Evolutionary conservation across 2,329 filamentous ascomycete genomes (phyloP).

Genomic region (Paracamarosporium sp.): DNA sequence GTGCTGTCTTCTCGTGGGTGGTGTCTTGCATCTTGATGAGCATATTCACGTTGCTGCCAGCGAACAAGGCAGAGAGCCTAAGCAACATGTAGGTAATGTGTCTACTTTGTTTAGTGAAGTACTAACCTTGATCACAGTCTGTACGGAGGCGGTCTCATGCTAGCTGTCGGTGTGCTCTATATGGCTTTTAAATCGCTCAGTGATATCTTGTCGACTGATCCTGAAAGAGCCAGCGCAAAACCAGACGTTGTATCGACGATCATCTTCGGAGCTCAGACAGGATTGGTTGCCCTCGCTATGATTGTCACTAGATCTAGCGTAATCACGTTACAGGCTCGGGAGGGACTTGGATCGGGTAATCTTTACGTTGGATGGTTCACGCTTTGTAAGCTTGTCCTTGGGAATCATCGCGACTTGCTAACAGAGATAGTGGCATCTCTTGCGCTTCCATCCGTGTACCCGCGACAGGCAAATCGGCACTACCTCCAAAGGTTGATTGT

Average conservation of each 20-base stretch:
- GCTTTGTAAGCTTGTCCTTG: conserved; percentile 61
- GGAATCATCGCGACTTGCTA: conserved; percentile 1
- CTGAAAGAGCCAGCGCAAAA: conserved; percentile 31
- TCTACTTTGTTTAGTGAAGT: background rate
- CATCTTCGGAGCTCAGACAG: conserved; percentile 75
- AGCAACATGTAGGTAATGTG: conserved; percentile 70
- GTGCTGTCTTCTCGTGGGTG: conserved; percentile 74
- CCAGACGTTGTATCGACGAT: conserved; percentile 61
- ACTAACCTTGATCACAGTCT: conserved; percentile 58
- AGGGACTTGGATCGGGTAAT: conserved; percentile 85
- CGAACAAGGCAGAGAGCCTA: conserved; percentile 81
- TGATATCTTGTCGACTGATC: conserved; percentile 44
- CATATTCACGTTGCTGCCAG: conserved; percentile 85
- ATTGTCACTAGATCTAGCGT: conserved; percentile 86
- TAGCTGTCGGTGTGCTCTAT: conserved; percentile 76
- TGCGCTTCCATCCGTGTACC: conserved; percentile 80
- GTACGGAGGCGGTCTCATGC: conserved; percentile 79
- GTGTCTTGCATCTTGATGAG: conserved; percentile 84
- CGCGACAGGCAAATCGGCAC: conserved; percentile 79
- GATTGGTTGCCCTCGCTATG: conserved; percentile 80
- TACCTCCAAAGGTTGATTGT: conserved; percentile 89
- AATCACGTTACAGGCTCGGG: conserved; percentile 82
- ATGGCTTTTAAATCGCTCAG: conserved; percentile 74
- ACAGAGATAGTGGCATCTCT: conserved; percentile 71
- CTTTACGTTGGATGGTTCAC: conserved; percentile 86